Conservation (phyloP, 179 eudicot genomes). For the Dionaea muscipula region DNA sequence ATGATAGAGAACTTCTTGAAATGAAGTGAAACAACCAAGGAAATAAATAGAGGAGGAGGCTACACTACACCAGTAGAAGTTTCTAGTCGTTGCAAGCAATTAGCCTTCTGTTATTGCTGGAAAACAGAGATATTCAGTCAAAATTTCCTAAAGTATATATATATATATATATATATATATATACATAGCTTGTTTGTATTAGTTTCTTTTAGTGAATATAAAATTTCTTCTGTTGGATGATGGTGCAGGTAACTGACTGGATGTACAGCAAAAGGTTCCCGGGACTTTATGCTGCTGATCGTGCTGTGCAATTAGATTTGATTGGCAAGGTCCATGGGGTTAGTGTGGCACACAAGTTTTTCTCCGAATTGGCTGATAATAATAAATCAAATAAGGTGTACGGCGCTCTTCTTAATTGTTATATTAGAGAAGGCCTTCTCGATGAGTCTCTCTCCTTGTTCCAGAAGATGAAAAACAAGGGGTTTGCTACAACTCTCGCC, state of each 20-base stretch:
- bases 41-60: too few species aligned
- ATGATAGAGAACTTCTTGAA: too few species aligned
- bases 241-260: constrained; percentile 46
- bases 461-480: constrained; percentile 38
- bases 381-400: constrained; percentile 35
- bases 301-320: constrained; percentile 42
- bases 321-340: constrained; percentile 43
- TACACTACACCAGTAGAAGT: too few species aligned
- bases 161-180: too few species aligned
- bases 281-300: constrained; percentile 20
- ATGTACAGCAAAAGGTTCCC: constrained; percentile 17
- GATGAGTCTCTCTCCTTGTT: constrained; percentile 29
- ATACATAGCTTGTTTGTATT: too few species aligned
- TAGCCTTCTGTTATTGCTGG: too few species aligned
- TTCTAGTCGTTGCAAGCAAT: too few species aligned
- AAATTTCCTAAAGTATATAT: too few species aligned
- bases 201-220: too few species aligned
- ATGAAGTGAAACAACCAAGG: too few species aligned
- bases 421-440: constrained; percentile 30
- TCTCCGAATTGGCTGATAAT: constrained; percentile 24
- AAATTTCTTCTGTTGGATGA: constrained; percentile 3
- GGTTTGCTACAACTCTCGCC: constrained; percentile 25
- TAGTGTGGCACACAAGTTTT: constrained; percentile 41
- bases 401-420: constrained; percentile 50
- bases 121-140: too few species aligned